phyloP scores from a whole-genome alignment of 2,329 filamentous ascomycete genomes.

The Purpureocillium takamizusanense region DNA sequence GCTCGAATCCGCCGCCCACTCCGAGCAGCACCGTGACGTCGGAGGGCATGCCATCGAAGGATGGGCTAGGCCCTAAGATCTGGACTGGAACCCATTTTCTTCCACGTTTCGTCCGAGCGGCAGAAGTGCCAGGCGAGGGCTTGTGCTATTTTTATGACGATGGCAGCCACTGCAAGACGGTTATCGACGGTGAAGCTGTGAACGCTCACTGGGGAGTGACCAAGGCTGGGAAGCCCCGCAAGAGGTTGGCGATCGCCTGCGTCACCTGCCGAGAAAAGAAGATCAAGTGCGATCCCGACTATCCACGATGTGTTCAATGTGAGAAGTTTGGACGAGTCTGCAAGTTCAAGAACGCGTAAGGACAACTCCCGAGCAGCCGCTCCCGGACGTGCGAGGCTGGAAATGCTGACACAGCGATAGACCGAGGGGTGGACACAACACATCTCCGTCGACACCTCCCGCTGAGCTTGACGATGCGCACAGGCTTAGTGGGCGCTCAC shows the following conservation, averaged over 20 bases:
- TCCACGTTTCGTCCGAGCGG: constrained; percentile 54
- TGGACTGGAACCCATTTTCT: constrained; percentile 61
- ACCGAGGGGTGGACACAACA: constrained; percentile 49
- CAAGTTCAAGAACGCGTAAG: constrained; percentile 79
- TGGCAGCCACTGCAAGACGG: constrained; percentile 69
- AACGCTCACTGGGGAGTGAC: constrained; percentile 92
- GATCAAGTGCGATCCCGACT: constrained; percentile 90
- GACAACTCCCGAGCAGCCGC: constrained; percentile 13
- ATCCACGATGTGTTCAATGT: constrained; percentile 81
- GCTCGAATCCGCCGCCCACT: constrained; percentile 17
- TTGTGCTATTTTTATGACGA: constrained; percentile 83
- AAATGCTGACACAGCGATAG: constrained; percentile 18
- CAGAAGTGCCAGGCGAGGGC: constrained; percentile 67
- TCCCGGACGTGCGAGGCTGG: no score
- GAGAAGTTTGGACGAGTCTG: constrained; percentile 83
- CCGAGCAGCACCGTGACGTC: constrained; percentile 18
- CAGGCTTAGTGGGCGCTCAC: constrained; percentile 20
- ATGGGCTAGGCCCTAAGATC: constrained; percentile 57
- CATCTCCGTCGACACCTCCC: constrained; percentile 43
- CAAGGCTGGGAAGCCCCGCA: constrained; percentile 87
- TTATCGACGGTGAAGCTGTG: constrained; percentile 77
- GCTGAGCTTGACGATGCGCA: constrained; percentile 39
- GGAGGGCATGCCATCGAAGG: constrained; percentile 42
- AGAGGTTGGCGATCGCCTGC: constrained; percentile 85
- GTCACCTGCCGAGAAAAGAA: constrained; percentile 93